phyloP scores from a whole-genome alignment of 2,329 filamentous ascomycete species.

The Beauveria medogensis region DNA sequence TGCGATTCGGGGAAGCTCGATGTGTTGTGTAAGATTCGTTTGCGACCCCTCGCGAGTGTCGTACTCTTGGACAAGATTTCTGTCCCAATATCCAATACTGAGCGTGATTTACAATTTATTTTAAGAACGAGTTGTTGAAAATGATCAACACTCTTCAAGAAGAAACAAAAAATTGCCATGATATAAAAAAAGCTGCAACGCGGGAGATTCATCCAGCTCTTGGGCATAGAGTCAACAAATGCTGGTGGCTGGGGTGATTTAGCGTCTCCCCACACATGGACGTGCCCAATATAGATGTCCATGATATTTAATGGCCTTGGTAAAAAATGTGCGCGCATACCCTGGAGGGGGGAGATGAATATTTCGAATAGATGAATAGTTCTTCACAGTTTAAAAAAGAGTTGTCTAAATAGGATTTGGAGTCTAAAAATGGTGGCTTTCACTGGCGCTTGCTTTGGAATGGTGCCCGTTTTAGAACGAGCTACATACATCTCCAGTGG shows the following conservation, averaged over 20 bases:
- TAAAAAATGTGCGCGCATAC: no score
- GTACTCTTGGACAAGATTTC: neutral
- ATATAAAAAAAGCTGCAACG: neutral
- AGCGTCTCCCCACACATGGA: slow-evolving; percentile 4
- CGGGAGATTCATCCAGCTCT: neutral
- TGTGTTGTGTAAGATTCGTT: neutral
- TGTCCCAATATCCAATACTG: no score
- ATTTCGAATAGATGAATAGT: no score
- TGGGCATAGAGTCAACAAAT: slow-evolving; percentile 1
- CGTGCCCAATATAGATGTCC: neutral
- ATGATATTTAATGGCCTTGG: neutral
- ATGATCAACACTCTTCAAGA: neutral
- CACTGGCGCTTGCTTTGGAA: neutral
- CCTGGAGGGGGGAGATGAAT: no score
- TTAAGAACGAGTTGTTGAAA: neutral
- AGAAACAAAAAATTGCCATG: neutral
- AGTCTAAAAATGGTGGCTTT: neutral
- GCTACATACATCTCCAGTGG: neutral
- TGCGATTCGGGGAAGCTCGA: neutral
- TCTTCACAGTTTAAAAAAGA: no score
- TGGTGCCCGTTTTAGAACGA: neutral
- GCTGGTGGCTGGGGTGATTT: slow-evolving; percentile 12
- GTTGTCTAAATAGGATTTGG: no score
- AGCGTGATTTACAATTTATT: no score
- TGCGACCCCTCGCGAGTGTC: neutral